These are phyloP conservation scores for Psidium friedrichsthalianum DNA, from an alignment of 345 rosid species.

Conservation along the genomic window DNA sequence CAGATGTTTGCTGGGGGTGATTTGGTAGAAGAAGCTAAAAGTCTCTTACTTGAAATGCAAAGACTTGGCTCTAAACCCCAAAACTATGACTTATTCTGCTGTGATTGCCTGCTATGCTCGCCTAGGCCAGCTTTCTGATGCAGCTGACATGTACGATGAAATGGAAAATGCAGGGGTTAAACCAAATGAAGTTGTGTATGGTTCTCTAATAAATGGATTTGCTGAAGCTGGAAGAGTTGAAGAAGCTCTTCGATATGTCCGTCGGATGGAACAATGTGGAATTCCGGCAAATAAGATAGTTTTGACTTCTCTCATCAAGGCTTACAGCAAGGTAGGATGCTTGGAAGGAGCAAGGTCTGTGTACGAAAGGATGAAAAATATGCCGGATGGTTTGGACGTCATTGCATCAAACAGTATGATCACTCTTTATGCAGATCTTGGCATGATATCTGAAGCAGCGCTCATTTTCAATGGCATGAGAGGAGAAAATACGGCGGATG, in stretches of 20 bases:
- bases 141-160: slow-evolving; percentile 37
- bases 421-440: slow-evolving; percentile 68
- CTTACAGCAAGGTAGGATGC: slow-evolving; percentile 64
- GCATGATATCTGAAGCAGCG: slow-evolving; percentile 67
- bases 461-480: slow-evolving; percentile 41
- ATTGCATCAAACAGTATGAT: slow-evolving; percentile 76
- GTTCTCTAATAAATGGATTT: slow-evolving; percentile 76
- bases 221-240: slow-evolving; percentile 55
- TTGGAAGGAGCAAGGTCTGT: slow-evolving; percentile 55
- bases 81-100: slow-evolving; percentile 50
- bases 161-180: slow-evolving; percentile 53
- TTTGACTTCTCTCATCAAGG: slow-evolving; percentile 75
- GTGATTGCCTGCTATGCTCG: slow-evolving; percentile 68
- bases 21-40: slow-evolving; percentile 56
- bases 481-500: slow-evolving; percentile 55
- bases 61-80: slow-evolving; percentile 53
- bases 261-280: slow-evolving; percentile 49
- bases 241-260: slow-evolving; percentile 60
- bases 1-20: slow-evolving; percentile 81
- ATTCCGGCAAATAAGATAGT: slow-evolving; percentile 57
- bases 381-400: slow-evolving; percentile 59
- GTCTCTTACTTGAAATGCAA: slow-evolving; percentile 58
- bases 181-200: slow-evolving; percentile 81
- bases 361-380: slow-evolving; percentile 52
- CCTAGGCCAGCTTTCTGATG: slow-evolving; percentile 52